Evolutionary conservation across 2,329 filamentous ascomycete species (phyloP).

Genomic region (Penicillium sclerotiorum): DNA sequence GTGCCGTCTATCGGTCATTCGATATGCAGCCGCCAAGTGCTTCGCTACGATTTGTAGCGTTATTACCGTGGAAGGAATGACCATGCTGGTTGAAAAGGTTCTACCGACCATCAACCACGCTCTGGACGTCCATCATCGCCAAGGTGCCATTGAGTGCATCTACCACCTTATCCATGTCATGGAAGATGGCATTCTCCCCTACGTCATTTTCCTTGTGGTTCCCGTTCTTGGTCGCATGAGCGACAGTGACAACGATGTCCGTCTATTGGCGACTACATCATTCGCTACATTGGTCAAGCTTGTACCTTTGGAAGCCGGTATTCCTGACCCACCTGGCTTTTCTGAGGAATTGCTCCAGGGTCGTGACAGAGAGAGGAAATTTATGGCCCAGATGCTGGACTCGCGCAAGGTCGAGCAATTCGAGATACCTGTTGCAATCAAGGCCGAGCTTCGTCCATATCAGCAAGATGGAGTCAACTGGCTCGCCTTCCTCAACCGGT

Average conservation of each 20-base stretch:
- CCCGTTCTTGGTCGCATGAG: slow-evolving; percentile 97
- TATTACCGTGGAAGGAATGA: slow-evolving; percentile 93
- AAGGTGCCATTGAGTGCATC: slow-evolving; percentile 91
- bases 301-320: slow-evolving; percentile 93
- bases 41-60: slow-evolving; percentile 97
- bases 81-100: slow-evolving; percentile 89
- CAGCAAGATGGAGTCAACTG: slow-evolving; percentile 99
- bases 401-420: slow-evolving; percentile 96
- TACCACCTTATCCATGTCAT: slow-evolving; percentile 98
- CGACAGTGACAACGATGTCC: slow-evolving; percentile 93
- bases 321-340: slow-evolving; percentile 91
- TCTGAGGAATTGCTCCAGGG: slow-evolving; percentile 86
- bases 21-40: slow-evolving; percentile 96
- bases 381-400: slow-evolving; percentile 94
- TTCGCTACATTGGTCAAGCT: slow-evolving; percentile 97
- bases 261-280: slow-evolving; percentile 90
- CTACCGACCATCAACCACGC: slow-evolving; percentile 90
- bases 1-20: slow-evolving; percentile 84
- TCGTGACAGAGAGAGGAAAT: slow-evolving; percentile 90
- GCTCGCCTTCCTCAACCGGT: slow-evolving; percentile 96
- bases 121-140: slow-evolving; percentile 81
- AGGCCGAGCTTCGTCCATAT: slow-evolving; percentile 92
- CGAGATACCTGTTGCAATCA: slow-evolving; percentile 92
- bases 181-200: slow-evolving; percentile 93
- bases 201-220: slow-evolving; percentile 98